Evolutionary conservation across 805 yeast genomes (phyloP), one percentile per base, ranked within the genome.

Genomic region (Danielozyma ontarioensis): DNA sequence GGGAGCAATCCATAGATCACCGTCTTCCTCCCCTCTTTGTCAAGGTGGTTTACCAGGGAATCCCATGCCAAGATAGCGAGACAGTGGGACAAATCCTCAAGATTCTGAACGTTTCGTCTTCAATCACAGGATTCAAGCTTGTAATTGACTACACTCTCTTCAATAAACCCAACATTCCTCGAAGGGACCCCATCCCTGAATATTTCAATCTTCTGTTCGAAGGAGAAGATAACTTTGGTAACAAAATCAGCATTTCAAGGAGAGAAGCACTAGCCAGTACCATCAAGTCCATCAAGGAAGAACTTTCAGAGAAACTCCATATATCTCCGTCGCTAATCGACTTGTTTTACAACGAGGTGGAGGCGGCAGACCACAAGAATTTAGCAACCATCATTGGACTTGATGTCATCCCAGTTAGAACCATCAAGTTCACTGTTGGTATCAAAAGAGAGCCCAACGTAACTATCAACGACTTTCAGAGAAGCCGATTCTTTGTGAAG

Each of bases 351-450:
- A 37, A 42, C 12, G 37, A 29, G 7, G 25, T 25, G 7, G 27
- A 28, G 8, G 13, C 25, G 5, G 36, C 37, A 18, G 40, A 44
- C 14, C 32, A 37, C 4, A 5, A 17, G 14, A 32, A 17, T 2
- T 30, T 57, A 16, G 39, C 41, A 6, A 32, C 41, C 5, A 37
- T 41, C 1, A 17, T 55, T 5, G 21, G 36, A 12, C 36, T 61
- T 8, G 66, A 60, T 38, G 61, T 60, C 7, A 36, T 53, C 1
- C 67, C 66, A 0, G 32, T 41, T 13, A 22, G 27, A 2, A 45
- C 52, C 3, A 53, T 55, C 6, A 33, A 27, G 4, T 30, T 33
- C 28, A 16, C 11, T 5, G 13, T 30, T 12, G 22, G 19, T 13
- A 6, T 10, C 22, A 10, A 19, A 10, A 6, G 8, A 6, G 22